Percentiles rank a stretch among this genome's conserved stretches.
phyloP scores from a whole-genome alignment of 1,139 yeast species.

The Taphrina deformans region DNA sequence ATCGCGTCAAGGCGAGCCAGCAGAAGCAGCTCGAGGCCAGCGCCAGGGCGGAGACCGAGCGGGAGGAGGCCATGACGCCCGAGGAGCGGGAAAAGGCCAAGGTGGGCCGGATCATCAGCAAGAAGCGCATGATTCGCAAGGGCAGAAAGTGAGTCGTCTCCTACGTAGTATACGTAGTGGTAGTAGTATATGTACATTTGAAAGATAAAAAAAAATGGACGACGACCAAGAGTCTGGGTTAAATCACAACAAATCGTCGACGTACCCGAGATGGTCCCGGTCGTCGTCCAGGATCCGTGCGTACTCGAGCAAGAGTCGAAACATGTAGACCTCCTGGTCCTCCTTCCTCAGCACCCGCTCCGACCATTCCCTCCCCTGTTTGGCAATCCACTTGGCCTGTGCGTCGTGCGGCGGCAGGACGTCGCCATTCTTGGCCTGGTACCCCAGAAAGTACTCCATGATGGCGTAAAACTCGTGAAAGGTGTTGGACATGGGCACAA shows the following conservation, averaged over 20 bases:
- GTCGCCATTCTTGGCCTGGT: slow-evolving; percentile 28
- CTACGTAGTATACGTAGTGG: background rate
- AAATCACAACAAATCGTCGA: background rate
- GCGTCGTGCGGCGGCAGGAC: slow-evolving; percentile 32
- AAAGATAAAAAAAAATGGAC: no score
- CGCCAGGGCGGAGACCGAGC: slow-evolving; percentile 5
- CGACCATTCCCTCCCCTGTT: slow-evolving; percentile 37
- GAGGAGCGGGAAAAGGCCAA: slow-evolving; percentile 34
- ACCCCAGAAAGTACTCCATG: slow-evolving; percentile 25
- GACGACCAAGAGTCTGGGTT: no score
- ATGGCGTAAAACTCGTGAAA: slow-evolving; percentile 38
- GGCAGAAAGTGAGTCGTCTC: slow-evolving; percentile 5
- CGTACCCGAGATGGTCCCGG: slow-evolving; percentile 38
- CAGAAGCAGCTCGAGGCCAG: slow-evolving; percentile 9
- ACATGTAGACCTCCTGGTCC: slow-evolving; percentile 40
- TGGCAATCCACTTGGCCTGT: slow-evolving; percentile 38
- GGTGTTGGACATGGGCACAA: slow-evolving; percentile 38
- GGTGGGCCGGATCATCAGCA: slow-evolving; percentile 33
- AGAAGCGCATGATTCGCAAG: slow-evolving; percentile 29
- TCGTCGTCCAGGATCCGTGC: slow-evolving; percentile 40
- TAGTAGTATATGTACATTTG: background rate
- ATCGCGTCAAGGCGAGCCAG: slow-evolving; percentile 48
- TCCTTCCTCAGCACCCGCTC: slow-evolving; percentile 36
- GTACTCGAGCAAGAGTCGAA: slow-evolving; percentile 39
- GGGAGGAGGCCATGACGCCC: slow-evolving; percentile 34